phyloP scores from a whole-genome alignment of 371 early-diverging fungal genomes.

The Syncephalastrum monosporum region DNA sequence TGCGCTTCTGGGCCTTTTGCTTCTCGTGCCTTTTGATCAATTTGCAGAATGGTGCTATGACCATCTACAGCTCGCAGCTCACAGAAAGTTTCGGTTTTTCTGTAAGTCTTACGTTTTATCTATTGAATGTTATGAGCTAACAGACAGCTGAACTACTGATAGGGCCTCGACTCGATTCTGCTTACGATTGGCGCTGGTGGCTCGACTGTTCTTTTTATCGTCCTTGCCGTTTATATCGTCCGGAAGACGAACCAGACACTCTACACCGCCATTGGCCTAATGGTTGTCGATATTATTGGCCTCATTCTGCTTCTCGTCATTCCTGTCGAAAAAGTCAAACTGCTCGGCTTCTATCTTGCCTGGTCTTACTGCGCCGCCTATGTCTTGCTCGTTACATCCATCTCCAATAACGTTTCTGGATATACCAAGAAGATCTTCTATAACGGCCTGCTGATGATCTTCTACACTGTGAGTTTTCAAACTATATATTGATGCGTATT shows the following conservation, averaged over 20 bases:
- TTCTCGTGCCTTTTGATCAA: conserved; percentile 30
- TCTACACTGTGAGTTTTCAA: conserved; percentile 14
- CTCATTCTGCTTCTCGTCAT: conserved; percentile 31
- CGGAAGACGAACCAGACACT: conserved; percentile 25
- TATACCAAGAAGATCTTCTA: conserved; percentile 31
- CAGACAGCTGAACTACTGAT: not conserved
- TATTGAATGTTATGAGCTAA: not conserved
- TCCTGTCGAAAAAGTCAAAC: conserved; percentile 24
- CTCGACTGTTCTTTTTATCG: conserved; percentile 29
- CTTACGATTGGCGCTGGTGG: conserved; percentile 29
- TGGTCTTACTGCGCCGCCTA: conserved; percentile 29
- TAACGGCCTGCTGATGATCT: conserved; percentile 26
- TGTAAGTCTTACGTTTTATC: conserved; percentile 18
- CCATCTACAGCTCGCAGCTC: conserved; percentile 31
- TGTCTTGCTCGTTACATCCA: conserved; percentile 27
- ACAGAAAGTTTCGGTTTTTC: conserved; percentile 34
- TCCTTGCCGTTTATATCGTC: conserved; percentile 16
- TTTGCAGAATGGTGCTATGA: conserved; percentile 38
- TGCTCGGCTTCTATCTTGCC: conserved; percentile 29
- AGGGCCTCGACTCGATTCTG: conserved; percentile 29
- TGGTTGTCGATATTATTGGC: conserved; percentile 31
- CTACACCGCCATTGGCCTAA: conserved; percentile 21
- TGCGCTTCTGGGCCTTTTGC: conserved; percentile 32
- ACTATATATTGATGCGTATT: not conserved
- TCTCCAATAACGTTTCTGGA: conserved; percentile 21